Evolutionary conservation across 2,329 filamentous ascomycete species (phyloP).

Genomic region (Aspergillus felis): DNA sequence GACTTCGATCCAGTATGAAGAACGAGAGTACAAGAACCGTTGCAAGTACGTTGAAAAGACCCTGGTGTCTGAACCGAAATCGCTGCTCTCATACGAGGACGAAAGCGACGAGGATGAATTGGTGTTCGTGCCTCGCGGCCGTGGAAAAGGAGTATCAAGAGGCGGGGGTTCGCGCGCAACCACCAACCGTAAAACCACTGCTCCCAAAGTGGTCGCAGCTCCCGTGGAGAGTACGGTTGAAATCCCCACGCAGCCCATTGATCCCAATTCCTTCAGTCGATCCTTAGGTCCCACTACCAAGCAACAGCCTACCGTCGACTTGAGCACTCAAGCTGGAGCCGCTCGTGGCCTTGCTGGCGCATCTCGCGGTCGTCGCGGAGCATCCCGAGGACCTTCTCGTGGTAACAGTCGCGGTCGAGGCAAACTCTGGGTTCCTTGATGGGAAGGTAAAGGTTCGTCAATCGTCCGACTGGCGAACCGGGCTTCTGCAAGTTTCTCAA

Average conservation of each 20-base stretch:
- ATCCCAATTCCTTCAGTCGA: conserved; percentile 47
- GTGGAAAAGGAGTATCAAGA: conserved; percentile 31
- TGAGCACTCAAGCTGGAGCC: conserved; percentile 30
- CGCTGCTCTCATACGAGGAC: conserved; percentile 45
- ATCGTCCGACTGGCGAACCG: conserved; percentile 18
- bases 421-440: conserved; percentile 46
- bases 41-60: conserved; percentile 46
- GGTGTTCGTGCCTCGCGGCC: conserved; percentile 43
- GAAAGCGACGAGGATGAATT: conserved; percentile 48
- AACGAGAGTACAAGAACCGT: conserved; percentile 43
- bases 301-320: conserved; percentile 23
- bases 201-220: conserved; percentile 19
- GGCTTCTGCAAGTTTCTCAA: conserved; percentile 14
- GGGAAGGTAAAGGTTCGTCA: conserved; percentile 12
- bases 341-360: conserved; percentile 32
- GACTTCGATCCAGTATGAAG: conserved; percentile 45
- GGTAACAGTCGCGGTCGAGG: conserved; percentile 39
- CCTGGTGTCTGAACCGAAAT: conserved; percentile 38
- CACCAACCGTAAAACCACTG: conserved; percentile 28
- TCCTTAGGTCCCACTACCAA: conserved; percentile 31
- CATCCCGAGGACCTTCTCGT: conserved; percentile 30
- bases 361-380: conserved; percentile 35
- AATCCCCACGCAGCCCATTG: conserved; percentile 45
- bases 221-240: conserved; percentile 34
- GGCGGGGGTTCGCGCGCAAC: conserved; percentile 23